Base-by-base conservation (phyloP, 495 filamentous ascomycete species). In the Aspergillus bridgeri region DNA sequence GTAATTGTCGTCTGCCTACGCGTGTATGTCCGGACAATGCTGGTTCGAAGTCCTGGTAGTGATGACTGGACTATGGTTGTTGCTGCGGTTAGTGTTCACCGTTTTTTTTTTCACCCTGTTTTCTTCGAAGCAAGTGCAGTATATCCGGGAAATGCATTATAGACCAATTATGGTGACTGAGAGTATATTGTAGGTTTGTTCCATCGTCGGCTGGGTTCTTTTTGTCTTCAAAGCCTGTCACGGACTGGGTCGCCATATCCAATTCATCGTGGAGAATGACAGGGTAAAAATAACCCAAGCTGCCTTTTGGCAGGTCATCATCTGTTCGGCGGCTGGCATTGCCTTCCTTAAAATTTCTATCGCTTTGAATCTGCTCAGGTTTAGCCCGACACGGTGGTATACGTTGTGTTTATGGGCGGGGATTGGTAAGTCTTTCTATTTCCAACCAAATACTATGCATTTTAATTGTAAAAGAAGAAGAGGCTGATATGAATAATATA, bases 31-130 rank as follows among this genome's bases (percentile, higher is more conserved):
- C 51, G 51, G n/a, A 23, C 24, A 7, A 53, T 4, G 19, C 18
- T 53, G 2, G 33, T 53, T 38, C 8, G 33, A 23, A 44, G 38
- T 13, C 22, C n/a, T 19, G 50, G 50, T 7, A 42, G 50, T 19
- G 50, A 53, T 42, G 50, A 53, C 24, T 53, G 50, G 50, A 53
- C 50, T 42, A 53, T 53, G 50, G 20, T 9, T 23, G 3, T 53
- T 20, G 50, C 50, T 7, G 50, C 50, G 25, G 50, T 53, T 42
- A 42, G 50, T 22, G 2, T 11, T 53, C 29, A 24, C 38, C 18
- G 17, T 13, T 13, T 20, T 3, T 20, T 5, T 20, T 3, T 4
- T 4, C 17, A n/a, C 17, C 42, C 19, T 45, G 42, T 45, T 11
- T 51, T 18, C 6, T 25, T 27, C 25, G 25, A 27, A 27, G 3